These are phyloP conservation scores for Phenoliferia sp. DNA, from an alignment of 1,284 basidiomycete species.

Conservation along the genomic window DNA sequence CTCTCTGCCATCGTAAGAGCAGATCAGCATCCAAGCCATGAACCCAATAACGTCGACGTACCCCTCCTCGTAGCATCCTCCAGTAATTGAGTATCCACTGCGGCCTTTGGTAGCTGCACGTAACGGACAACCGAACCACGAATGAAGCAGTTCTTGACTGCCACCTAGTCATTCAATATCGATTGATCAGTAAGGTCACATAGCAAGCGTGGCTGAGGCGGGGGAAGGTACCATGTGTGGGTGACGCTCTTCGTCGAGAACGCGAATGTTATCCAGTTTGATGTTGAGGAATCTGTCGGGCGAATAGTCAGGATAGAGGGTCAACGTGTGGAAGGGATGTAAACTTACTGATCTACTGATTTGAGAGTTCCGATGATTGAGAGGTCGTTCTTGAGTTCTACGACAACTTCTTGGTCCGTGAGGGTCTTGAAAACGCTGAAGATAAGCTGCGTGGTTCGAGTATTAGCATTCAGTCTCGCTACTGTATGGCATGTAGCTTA, in stretches of 20 bases:
- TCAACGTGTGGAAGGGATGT: background rate
- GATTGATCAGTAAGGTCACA: background rate
- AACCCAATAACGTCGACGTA: constrained; percentile 27
- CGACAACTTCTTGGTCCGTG: constrained; percentile 68
- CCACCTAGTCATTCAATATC: constrained; percentile 61
- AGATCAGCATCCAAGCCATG: background rate
- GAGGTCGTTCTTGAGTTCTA: constrained; percentile 98
- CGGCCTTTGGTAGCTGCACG: constrained; percentile 85
- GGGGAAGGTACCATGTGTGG: constrained; percentile 81
- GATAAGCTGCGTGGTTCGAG: constrained; percentile 60
- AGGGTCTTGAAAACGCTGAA: constrained; percentile 99
- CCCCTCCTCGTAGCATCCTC: constrained; percentile 96
- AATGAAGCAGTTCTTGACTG: constrained; percentile 98
- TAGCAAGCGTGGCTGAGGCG: background rate
- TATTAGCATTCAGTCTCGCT: background rate
- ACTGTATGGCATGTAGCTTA: background rate
- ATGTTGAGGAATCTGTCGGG: constrained; percentile 85
- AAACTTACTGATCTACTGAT: constrained; percentile 90
- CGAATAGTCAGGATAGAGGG: background rate
- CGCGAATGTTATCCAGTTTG: constrained; percentile 87
- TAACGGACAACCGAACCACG: constrained; percentile 97
- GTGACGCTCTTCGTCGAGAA: constrained; percentile 85
- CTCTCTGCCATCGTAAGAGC: background rate
- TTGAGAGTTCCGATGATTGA: constrained; percentile 94
- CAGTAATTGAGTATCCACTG: constrained; percentile 90